Evolutionary conservation across 305 asterid genomes (phyloP), one percentile per base, ranked within the genome.

Genomic region (Euphrasia arctica): DNA sequence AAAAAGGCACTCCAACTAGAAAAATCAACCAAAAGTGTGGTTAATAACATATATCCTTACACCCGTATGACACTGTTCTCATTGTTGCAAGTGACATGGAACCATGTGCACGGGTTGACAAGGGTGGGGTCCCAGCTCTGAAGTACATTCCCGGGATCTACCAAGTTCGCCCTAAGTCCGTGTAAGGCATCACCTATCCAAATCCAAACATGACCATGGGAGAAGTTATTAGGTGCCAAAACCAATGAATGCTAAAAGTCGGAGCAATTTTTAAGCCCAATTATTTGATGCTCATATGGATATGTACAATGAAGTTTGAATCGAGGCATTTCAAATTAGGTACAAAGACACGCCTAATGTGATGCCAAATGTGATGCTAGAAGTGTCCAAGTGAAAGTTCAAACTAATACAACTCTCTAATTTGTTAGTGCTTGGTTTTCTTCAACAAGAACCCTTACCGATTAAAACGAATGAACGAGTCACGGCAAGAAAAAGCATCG

Each of bases 81-180:
- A 48, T 85, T 90, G 85, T 92, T 88, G 85, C 98, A 92, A 58
- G 98, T 92, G 63, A 92, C 98, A 72, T 92, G 98, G 73, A 92
- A 92, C 98, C 98, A 92, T 67, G 98, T 90, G 75, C 98, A 92
- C 15, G 98, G 98, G 72, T 92, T 92, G 77, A 92, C 98, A 67
- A 92, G 96, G 48, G 98, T 90, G 15, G 98, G 96, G 69, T 92
- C 98, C 98, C 98, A 92, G 82, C 98, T 92, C 72, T 92, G 98
- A 45, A 92, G 66, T 61, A 92, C 97, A 74, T 85, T 90, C 84
- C 87, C 85, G 39, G 98, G 98, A 79, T 92, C 98, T 32, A 75
- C 76, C 69, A 93, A 80, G 80, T 80, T 93, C 41, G 88, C 65
- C 73, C 97, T 75, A 55, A 93, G 83, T 77, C 72, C 83, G 68